Conservation (phyloP, 768 basidiomycete species). For the Psilocybe subaeruginosa region DNA sequence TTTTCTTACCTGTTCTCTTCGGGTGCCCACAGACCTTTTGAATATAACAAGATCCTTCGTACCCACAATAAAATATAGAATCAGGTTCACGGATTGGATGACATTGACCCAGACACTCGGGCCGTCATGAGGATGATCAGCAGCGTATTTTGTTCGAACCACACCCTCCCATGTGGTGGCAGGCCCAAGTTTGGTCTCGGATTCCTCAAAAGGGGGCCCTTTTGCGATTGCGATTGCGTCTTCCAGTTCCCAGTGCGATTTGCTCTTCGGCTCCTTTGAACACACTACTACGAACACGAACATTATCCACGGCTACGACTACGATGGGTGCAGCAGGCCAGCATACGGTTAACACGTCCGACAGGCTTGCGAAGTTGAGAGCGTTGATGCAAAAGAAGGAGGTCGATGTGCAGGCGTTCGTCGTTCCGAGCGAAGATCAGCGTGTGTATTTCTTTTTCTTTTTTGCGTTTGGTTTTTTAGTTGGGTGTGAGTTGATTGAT, state of each 20-base stretch:
- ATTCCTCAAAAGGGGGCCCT: constrained; percentile 18
- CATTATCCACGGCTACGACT: constrained; percentile 5
- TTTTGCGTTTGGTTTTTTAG: background rate
- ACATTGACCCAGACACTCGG: background rate
- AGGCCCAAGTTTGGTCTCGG: constrained; percentile 24
- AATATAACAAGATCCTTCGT: no score
- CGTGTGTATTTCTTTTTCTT: constrained; percentile 55
- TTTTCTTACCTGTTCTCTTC: background rate
- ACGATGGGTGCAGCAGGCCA: constrained; percentile 39
- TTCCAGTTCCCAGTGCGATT: constrained; percentile 1
- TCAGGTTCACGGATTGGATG: no score
- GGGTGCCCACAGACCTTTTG: background rate
- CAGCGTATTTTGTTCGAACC: background rate
- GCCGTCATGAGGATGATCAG: background rate
- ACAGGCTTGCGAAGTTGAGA: constrained; percentile 64
- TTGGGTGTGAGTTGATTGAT: background rate
- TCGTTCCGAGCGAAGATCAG: constrained; percentile 92
- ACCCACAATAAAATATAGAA: no score
- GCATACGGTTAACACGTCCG: constrained; percentile 62
- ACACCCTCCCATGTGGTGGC: constrained; percentile 23
- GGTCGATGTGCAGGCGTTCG: constrained; percentile 62
- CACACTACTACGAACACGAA: background rate
- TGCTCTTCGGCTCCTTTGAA: background rate
- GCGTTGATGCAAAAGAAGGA: constrained; percentile 65
- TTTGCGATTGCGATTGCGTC: background rate